Evolutionary conservation across 2,329 filamentous ascomycete species (phyloP).

Genomic region (Fusarium duplospermum): DNA sequence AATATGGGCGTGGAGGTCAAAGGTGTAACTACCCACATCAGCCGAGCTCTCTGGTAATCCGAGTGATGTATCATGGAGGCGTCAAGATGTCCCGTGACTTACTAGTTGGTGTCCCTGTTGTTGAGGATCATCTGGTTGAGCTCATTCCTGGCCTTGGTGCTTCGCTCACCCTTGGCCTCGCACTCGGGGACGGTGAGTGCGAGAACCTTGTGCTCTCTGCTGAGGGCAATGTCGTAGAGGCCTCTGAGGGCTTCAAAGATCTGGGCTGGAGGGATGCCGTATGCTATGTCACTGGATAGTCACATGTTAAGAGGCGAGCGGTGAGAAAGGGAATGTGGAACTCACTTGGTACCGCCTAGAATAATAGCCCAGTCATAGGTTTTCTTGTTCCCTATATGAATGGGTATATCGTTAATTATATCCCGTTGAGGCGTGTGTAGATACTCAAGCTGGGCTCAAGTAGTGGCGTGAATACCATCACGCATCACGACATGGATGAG

Average conservation of each 20-base stretch:
- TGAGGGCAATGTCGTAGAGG: slow-evolving; percentile 63
- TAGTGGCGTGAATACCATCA: not conserved
- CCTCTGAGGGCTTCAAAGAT: slow-evolving; percentile 63
- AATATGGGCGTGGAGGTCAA: slow-evolving; percentile 66
- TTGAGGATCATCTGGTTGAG: slow-evolving; percentile 66
- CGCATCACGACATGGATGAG: not conserved
- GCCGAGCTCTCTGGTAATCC: too few relatives aligned
- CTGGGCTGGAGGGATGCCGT: slow-evolving; percentile 49
- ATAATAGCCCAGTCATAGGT: slow-evolving; percentile 71
- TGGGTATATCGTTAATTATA: not conserved
- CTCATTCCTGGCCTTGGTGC: slow-evolving; percentile 52
- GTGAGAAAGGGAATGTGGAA: not conserved
- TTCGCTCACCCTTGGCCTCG: slow-evolving; percentile 39
- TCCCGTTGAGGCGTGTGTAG: not conserved
- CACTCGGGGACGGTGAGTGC: slow-evolving; percentile 73
- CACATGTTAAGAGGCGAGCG: slow-evolving; percentile 2
- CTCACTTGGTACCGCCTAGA: slow-evolving; percentile 72
- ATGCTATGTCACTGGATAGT: slow-evolving; percentile 61
- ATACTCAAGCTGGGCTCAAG: not conserved
- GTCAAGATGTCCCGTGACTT: slow-evolving; percentile 42
- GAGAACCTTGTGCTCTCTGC: slow-evolving; percentile 65
- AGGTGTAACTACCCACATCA: slow-evolving; percentile 63
- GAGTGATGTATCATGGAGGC: not conserved
- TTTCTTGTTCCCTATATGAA: slow-evolving; percentile 33
- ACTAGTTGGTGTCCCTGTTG: slow-evolving; percentile 65